Conservation (phyloP, 2,329 filamentous ascomycete genomes). For the Daldinia eschscholtzii region DNA sequence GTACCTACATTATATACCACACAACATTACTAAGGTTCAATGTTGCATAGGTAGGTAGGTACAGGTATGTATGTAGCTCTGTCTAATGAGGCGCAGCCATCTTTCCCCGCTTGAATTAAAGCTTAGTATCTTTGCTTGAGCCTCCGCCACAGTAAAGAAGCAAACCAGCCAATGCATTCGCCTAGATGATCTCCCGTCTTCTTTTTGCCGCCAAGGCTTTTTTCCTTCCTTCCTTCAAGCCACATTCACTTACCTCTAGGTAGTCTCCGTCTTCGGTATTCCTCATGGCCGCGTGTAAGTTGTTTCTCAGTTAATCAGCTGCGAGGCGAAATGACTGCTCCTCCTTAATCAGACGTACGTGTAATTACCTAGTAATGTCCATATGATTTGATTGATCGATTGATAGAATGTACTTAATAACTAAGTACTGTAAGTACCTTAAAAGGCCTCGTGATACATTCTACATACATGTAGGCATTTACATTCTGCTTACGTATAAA, state of each 20-base stretch:
- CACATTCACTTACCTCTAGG: too few relatives aligned
- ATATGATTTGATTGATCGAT: too few relatives aligned
- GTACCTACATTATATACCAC: neutral
- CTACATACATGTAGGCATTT: neutral
- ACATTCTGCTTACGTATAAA: slow-evolving; percentile 1
- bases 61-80: too few relatives aligned
- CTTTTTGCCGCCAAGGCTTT: too few relatives aligned
- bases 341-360: neutral
- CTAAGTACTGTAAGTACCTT: too few relatives aligned
- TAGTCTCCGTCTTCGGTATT: neutral
- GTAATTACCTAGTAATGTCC: too few relatives aligned
- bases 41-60: too few relatives aligned
- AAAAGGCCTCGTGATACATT: neutral
- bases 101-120: neutral
- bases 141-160: slow-evolving; percentile 15
- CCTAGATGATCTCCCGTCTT: too few relatives aligned
- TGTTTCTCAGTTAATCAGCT: slow-evolving; percentile 3
- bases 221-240: neutral
- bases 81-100: slow-evolving; percentile 25
- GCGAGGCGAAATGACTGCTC: slow-evolving; percentile 39
- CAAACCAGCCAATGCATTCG: neutral
- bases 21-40: too few relatives aligned
- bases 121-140: too few relatives aligned
- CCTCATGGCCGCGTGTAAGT: neutral
- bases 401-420: too few relatives aligned